Conservation (phyloP, 2,329 filamentous ascomycete genomes). For the Phialophora chinensis region DNA sequence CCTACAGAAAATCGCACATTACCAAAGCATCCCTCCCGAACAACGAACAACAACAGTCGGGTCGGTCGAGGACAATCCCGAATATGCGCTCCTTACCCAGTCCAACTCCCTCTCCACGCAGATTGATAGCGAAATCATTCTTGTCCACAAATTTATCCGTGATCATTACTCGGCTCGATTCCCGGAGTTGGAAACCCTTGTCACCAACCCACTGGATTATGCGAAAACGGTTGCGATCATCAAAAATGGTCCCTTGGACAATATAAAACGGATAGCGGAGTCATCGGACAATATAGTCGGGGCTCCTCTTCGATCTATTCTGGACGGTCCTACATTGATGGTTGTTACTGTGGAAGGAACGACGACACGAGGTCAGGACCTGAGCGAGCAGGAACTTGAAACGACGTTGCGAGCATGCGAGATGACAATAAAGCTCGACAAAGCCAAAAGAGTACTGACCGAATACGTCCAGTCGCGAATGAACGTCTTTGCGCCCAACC, state of each 20-base stretch:
- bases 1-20: constrained; percentile 79
- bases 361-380: constrained; percentile 79
- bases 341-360: constrained; percentile 94
- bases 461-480: constrained; percentile 97
- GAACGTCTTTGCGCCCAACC: constrained; percentile 92
- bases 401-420: constrained; percentile 79
- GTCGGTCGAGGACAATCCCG: constrained; percentile 88
- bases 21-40: constrained; percentile 70
- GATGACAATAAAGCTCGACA: constrained; percentile 86
- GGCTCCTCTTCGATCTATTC: constrained; percentile 74
- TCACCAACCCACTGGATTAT: constrained; percentile 92
- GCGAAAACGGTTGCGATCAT: constrained; percentile 93
- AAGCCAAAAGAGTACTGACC: constrained; percentile 82
- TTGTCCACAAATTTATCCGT: constrained; percentile 94
- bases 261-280: constrained; percentile 78
- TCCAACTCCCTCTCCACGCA: constrained; percentile 88
- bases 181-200: constrained; percentile 86
- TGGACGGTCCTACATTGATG: constrained; percentile 92
- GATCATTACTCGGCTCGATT: constrained; percentile 96
- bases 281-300: constrained; percentile 80
- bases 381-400: constrained; percentile 76
- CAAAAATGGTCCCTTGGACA: constrained; percentile 88
- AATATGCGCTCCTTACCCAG: constrained; percentile 85
- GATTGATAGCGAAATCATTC: constrained; percentile 89
- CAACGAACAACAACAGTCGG: constrained; percentile 71